phyloP scores from a whole-genome alignment of 78 protist genomes.

The Creolimax fragrantissima region DNA sequence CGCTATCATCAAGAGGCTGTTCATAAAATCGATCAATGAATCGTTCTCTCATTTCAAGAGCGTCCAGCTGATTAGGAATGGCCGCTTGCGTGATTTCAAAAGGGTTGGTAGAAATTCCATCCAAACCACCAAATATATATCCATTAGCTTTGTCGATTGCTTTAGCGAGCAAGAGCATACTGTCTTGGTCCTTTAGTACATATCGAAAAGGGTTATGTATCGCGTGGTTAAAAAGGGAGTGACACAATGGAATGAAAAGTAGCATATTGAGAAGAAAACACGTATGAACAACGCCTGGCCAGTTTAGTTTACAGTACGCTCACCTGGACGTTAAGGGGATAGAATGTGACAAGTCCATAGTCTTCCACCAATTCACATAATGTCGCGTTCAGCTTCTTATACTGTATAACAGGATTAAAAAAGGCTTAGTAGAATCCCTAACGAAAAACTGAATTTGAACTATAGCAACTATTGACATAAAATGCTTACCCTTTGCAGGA shows the following conservation, averaged over 20 bases:
- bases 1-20: neutral
- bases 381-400: neutral
- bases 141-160: slow-evolving; percentile 2
- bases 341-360: neutral
- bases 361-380: slow-evolving; percentile 1
- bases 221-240: too few species aligned
- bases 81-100: neutral
- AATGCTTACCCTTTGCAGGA: neutral
- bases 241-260: too few species aligned
- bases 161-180: neutral
- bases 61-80: neutral
- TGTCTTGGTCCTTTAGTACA: neutral
- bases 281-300: too few species aligned
- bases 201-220: too few species aligned
- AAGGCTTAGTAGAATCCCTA: too few species aligned
- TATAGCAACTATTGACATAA: too few species aligned
- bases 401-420: neutral
- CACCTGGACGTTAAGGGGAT: neutral
- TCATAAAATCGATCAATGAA: neutral
- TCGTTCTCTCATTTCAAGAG: neutral
- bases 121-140: neutral
- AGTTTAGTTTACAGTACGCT: too few species aligned
- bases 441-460: too few species aligned
- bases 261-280: too few species aligned
- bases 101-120: neutral